These are phyloP conservation scores for Dactylis glomerata DNA, from an alignment of 176 grass and related monocot species.

Conservation along the genomic window DNA sequence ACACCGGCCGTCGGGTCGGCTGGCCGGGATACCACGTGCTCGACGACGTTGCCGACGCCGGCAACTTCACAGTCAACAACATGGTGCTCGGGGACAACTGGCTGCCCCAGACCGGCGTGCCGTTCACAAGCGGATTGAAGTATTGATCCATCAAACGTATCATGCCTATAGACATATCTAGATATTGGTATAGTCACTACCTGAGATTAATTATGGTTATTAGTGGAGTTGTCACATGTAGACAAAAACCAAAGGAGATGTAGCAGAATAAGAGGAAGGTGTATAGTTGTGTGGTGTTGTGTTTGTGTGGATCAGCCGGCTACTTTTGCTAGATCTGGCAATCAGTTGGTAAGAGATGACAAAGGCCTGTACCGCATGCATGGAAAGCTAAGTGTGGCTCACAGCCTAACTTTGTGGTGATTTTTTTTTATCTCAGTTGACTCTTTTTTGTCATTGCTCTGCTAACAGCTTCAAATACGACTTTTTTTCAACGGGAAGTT, in stretches of 20 bases:
- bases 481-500: no score
- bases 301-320: neutral
- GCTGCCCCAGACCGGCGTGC: conserved; percentile 67
- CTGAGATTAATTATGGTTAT: neutral
- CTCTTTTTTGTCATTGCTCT: no score
- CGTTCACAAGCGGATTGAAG: conserved; percentile 36
- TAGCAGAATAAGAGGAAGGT: neutral
- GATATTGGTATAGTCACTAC: neutral
- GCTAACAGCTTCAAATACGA: no score
- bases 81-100: conserved; percentile 63
- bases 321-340: neutral
- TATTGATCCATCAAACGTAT: neutral
- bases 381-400: neutral
- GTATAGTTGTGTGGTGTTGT: neutral
- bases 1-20: conserved; percentile 37
- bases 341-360: neutral
- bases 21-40: conserved; percentile 69
- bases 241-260: neutral
- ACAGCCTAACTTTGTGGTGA: neutral
- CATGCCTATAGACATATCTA: neutral
- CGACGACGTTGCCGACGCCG: conserved; percentile 19
- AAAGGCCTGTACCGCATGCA: conserved; percentile 4
- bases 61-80: conserved; percentile 54
- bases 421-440: no score
- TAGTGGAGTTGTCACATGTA: no score